Evolutionary conservation across 495 filamentous ascomycete genomes (phyloP), one percentile per base, ranked within the genome.

Genomic region (Lepidopterella palustris): DNA sequence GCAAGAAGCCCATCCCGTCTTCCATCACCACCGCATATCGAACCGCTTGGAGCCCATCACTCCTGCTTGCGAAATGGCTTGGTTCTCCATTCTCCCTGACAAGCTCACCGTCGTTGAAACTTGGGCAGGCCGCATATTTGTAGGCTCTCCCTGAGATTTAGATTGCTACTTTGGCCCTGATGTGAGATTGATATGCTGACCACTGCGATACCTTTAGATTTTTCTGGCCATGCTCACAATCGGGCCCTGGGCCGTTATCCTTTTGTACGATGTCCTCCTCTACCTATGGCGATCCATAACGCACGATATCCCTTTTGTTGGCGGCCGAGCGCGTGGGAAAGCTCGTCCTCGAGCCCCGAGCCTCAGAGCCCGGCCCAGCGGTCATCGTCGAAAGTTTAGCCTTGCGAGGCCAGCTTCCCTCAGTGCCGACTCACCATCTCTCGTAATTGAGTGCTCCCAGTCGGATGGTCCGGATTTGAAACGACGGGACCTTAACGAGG

Each of bases 251-350:
- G 67, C 79, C 0, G 68, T 82, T 0, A 70, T 89, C 29, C 68
- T 91, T 53, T 49, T 87, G 54, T 87, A 89, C 72, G 87, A 91
- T 64, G 69, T 85, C 21, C 62, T 80, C 25, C 76, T 89, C 18
- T 91, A 88, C 65, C 53, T 86, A 27, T 82, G 79, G 66, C 83
- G 86, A 28, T 74, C 80, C 25, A 61, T 79, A 5, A 71, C 75
- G 28, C 84, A 84, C 70, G 79, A 87, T 55, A 66, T 87, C 0
- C 86, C 86, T 1, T 69, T 76, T 42, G 60, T 86, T 26, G 86
- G 86, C 0, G 86, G 86, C 4, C 74, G 86, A 56, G 84, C 85
- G 26, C 75, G 80, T 13, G 86, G 85, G 4, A 76, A 75, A 45
- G 76, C 79, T 47, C 77, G 81, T 56, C 86, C 86, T 4, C 77